These are phyloP conservation scores for Pyracantha coccinea DNA, from an alignment of 331 rosid species.

Conservation along the genomic window DNA sequence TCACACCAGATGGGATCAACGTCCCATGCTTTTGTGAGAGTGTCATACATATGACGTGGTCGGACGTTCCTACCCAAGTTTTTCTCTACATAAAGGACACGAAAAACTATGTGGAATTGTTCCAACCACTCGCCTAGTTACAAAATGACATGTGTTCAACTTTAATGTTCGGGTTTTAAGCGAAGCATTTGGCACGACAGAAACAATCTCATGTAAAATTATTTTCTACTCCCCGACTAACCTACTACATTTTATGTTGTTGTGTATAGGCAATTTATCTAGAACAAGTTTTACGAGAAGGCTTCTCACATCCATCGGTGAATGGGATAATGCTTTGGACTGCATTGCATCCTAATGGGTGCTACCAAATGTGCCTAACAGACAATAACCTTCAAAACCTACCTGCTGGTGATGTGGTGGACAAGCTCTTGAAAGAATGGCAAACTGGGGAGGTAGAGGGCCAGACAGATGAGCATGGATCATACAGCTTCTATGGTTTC, in stretches of 20 bases:
- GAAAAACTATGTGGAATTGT: background rate
- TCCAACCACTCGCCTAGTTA: background rate
- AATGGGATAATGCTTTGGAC: slow-evolving; percentile 91
- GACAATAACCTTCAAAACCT: slow-evolving; percentile 55
- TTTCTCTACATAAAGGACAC: too few species aligned
- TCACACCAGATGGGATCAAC: too few species aligned
- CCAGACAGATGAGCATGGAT: slow-evolving; percentile 52
- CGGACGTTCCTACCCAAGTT: too few species aligned
- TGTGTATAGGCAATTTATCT: slow-evolving; percentile 47
- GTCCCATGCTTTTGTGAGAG: too few species aligned
- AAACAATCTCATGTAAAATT: background rate
- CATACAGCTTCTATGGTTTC: slow-evolving; percentile 72
- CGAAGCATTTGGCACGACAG: background rate
- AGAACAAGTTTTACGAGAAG: slow-evolving; percentile 78
- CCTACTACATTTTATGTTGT: too few species aligned
- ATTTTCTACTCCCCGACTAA: background rate
- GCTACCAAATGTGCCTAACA: slow-evolving; percentile 87
- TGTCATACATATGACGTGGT: too few species aligned
- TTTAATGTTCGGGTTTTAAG: background rate
- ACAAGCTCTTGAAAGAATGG: slow-evolving; percentile 77
- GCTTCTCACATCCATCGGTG: slow-evolving; percentile 74
- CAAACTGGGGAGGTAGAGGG: slow-evolving; percentile 35
- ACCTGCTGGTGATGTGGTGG: slow-evolving; percentile 78
- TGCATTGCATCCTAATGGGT: slow-evolving; percentile 67
- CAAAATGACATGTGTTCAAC: background rate